phyloP scores from a whole-genome alignment of 768 basidiomycete species.

The Podaxis pistillaris region DNA sequence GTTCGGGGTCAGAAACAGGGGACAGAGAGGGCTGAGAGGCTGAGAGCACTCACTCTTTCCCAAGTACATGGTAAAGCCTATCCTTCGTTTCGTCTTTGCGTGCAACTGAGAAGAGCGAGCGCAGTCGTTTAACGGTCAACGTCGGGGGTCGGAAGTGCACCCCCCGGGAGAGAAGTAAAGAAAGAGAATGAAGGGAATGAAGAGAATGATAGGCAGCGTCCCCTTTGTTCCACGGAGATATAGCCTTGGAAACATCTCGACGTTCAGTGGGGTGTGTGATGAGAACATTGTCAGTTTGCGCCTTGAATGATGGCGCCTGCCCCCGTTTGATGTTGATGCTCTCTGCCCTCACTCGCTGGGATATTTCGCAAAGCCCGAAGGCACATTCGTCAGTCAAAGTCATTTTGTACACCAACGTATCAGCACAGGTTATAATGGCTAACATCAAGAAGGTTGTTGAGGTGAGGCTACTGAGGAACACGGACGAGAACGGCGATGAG shows the following conservation, averaged over 20 bases:
- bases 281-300: not conserved
- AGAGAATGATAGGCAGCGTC: not conserved
- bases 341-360: no score
- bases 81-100: no score
- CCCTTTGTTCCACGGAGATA: not conserved
- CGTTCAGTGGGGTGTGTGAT: not conserved
- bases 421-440: no score
- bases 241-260: not conserved
- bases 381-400: no score
- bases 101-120: no score
- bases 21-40: not conserved
- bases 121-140: constrained; percentile 1
- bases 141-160: not conserved
- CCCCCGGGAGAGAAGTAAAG: not conserved
- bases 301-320: not conserved
- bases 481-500: no score
- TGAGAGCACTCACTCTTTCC: not conserved
- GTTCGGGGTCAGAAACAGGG: not conserved
- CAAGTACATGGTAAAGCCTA: not conserved
- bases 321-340: not conserved
- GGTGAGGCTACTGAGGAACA: no score
- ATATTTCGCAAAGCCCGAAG: no score
- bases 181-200: not conserved
- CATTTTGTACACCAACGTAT: no score
- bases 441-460: no score